phyloP scores from a whole-genome alignment of 2,329 filamentous ascomycete genomes.

The Colletotrichum plurivorum region DNA sequence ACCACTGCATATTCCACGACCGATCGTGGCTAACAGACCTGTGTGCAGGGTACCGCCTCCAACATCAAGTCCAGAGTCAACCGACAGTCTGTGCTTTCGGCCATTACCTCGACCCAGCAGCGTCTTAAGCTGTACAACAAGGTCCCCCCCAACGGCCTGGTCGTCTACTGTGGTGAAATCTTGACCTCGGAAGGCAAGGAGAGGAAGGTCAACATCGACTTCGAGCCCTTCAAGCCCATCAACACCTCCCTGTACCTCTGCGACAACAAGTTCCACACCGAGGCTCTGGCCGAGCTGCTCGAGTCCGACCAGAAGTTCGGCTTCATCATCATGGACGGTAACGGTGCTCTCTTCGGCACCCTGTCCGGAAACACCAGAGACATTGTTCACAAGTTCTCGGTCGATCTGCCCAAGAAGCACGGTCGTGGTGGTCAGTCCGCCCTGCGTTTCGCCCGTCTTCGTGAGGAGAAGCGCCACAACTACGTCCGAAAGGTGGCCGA shows the following conservation, averaged over 20 bases:
- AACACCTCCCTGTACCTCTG: constrained; percentile 99
- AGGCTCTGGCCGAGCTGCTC: constrained; percentile 94
- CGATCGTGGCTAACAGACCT: constrained; percentile 45
- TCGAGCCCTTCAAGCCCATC: constrained; percentile 99
- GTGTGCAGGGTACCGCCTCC: constrained; percentile 87
- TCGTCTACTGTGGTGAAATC: constrained; percentile 99
- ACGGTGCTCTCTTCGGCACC: constrained; percentile 96
- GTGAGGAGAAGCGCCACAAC: constrained; percentile 99
- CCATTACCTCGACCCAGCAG: constrained; percentile 99
- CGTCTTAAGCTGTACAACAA: constrained; percentile 99
- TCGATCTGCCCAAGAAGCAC: constrained; percentile 99
- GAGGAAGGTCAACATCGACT: constrained; percentile 99
- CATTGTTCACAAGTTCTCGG: constrained; percentile 96
- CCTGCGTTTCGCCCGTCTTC: constrained; percentile 98
- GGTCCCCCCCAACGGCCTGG: constrained; percentile 96
- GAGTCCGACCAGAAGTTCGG: constrained; percentile 99
- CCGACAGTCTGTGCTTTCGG: constrained; percentile 95
- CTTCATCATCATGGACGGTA: constrained; percentile 99
- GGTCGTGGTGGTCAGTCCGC: constrained; percentile 99
- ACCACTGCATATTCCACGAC: not conserved
- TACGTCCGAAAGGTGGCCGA: constrained; percentile 99
- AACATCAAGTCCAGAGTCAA: constrained; percentile 99
- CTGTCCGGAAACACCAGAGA: constrained; percentile 98
- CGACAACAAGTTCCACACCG: constrained; percentile 99
- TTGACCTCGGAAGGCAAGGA: constrained; percentile 99